These are phyloP conservation scores for Nicotiana undulata DNA, from an alignment of 257 asterid species.

Conservation along the genomic window DNA sequence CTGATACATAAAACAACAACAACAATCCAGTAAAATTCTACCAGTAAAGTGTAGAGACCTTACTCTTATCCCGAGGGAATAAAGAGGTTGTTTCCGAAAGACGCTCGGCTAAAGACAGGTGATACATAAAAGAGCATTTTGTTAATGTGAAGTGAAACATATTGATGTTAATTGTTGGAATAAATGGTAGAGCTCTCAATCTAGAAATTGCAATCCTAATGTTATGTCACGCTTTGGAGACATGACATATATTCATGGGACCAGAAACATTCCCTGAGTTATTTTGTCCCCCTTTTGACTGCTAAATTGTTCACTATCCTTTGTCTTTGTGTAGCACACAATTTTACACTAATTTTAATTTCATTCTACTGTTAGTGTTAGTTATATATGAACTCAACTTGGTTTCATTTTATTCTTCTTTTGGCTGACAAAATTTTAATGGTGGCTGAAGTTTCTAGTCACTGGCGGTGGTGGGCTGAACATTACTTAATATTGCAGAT, in stretches of 20 bases:
- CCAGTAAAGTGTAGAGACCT: too few relatives aligned
- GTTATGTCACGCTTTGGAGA: constrained; percentile 26
- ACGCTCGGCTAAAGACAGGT: too few relatives aligned
- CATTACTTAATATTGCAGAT: background rate
- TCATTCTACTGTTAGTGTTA: background rate
- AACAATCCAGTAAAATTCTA: too few relatives aligned
- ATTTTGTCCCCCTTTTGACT: constrained; percentile 38
- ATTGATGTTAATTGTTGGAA: constrained; percentile 35
- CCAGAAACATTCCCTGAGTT: constrained; percentile 36
- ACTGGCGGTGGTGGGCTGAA: background rate
- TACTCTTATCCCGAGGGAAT: too few relatives aligned
- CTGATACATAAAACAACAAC: background rate
- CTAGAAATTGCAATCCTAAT: background rate
- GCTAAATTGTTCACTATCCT: background rate
- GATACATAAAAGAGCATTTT: background rate
- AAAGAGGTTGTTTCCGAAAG: too few relatives aligned
- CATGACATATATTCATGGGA: constrained; percentile 25
- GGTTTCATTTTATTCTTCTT: background rate
- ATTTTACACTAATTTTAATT: background rate
- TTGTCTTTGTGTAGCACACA: background rate
- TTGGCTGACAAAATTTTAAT: background rate
- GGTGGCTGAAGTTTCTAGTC: background rate
- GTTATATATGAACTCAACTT: background rate
- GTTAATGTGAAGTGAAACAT: constrained; percentile 32
- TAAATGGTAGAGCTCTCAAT: constrained; percentile 6